Conservation (phyloP, 2,329 filamentous ascomycete species). For the Decorospora gaudefroyi region DNA sequence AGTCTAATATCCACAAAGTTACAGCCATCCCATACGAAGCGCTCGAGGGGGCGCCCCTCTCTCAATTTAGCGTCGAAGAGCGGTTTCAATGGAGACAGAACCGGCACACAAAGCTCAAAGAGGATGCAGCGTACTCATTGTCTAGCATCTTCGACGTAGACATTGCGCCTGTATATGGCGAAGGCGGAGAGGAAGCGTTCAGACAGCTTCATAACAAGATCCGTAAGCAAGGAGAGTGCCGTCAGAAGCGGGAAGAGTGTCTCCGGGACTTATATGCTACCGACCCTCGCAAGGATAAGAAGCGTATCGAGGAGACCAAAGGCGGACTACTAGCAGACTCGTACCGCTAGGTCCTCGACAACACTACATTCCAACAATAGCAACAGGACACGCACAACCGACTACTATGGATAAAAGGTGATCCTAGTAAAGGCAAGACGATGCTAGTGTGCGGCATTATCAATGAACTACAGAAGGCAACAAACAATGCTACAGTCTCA, state of each 20-base stretch:
- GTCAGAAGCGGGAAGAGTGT: not conserved
- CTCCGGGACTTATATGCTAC: not conserved
- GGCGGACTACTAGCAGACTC: not conserved
- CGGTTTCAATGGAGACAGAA: constrained; percentile 9
- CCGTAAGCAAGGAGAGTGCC: too few species aligned
- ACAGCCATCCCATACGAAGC: constrained; percentile 5
- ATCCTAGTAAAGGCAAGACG: too few species aligned
- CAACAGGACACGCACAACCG: constrained; percentile 12
- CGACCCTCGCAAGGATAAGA: not conserved
- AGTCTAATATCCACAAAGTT: constrained; percentile 3
- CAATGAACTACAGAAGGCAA: constrained; percentile 29
- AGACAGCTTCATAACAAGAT: not conserved
- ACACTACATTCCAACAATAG: not conserved
- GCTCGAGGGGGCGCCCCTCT: constrained; percentile 1
- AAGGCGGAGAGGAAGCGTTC: not conserved
- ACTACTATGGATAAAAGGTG: too few species aligned
- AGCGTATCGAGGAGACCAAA: too few species aligned
- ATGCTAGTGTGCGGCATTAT: constrained; percentile 44
- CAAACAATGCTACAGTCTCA: constrained; percentile 16
- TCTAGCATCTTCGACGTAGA: not conserved
- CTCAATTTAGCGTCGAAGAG: constrained; percentile 9
- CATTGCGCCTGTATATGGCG: not conserved
- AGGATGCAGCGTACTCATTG: constrained; percentile 9
- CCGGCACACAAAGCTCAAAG: constrained; percentile 7
- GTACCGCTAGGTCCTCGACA: not conserved